Evolutionary conservation across 495 filamentous ascomycete genomes (phyloP), one percentile per base, ranked within the genome.

Genomic region (Polyplosphaeria fusca): DNA sequence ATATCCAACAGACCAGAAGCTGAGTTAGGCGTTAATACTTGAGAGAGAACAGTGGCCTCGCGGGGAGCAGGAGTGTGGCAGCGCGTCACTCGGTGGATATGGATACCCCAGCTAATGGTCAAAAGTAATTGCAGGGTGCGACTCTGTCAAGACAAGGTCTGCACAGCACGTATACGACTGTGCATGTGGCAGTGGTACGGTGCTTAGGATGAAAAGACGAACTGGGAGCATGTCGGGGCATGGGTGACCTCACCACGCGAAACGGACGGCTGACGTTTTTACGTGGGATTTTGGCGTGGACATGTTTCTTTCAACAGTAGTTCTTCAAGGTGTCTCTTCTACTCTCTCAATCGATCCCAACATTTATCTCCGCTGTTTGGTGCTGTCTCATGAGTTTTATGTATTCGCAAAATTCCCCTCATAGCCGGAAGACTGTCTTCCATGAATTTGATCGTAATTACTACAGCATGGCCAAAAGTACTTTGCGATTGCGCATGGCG

Each of bases 1-100:
- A 20, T 69, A 67, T 52, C 45, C 58, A 9, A 56, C 55, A 38
- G 63, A 66, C 39, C 58, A 66, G 32, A 66, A 66, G 49, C 53
- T 66, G 20, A 65, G 58, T 26, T 62, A 56, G 58, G 48, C 40
- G 28, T n/a, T 52, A 47, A 41, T 56, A 46, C 42, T n/a, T 1
- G 18, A 14, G 23, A n/a, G n/a, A n/a, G n/a, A n/a, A n/a, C n/a
- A n/a, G n/a, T n/a, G n/a, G n/a, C n/a, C n/a, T n/a, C n/a, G n/a
- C n/a, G n/a, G n/a, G n/a, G n/a, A n/a, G n/a, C n/a, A n/a, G n/a
- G n/a, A n/a, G 26, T 24, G 38, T 26, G 47, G 55, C 47, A 23
- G 45, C 35, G 38, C 22, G 46, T 35, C 46, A 32, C 48, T 19
- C 40, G 25, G 53, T 51, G 61, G 44, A 64, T 60, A 64, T 60